Percentiles rank a stretch among this genome's conserved stretches.
These are phyloP conservation scores for Solanum hybrid DNA, from an alignment of 305 asterid species.

Conservation along the genomic window DNA sequence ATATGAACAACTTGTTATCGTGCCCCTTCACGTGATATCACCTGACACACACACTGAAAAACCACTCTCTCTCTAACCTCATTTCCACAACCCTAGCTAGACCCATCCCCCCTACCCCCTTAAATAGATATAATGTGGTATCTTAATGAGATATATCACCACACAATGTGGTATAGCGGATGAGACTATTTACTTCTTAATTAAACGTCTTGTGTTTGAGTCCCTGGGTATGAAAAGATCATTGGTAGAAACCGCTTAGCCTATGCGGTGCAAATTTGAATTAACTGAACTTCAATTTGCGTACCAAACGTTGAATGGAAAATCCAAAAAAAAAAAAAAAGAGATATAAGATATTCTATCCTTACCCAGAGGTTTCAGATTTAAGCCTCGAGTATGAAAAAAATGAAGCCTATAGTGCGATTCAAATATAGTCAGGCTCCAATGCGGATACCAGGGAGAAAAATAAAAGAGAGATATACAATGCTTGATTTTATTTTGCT, in stretches of 20 bases:
- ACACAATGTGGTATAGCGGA: background rate
- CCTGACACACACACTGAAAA: background rate
- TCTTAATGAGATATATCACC: too few relatives aligned
- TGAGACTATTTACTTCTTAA: background rate
- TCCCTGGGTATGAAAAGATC: too few relatives aligned
- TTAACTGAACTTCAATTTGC: too few relatives aligned
- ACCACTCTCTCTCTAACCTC: background rate
- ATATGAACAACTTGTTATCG: background rate
- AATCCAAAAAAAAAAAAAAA: too few relatives aligned
- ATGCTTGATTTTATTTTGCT: background rate
- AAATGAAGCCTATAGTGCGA: too few relatives aligned
- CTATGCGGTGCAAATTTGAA: too few relatives aligned
- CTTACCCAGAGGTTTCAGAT: too few relatives aligned
- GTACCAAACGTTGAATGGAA: too few relatives aligned
- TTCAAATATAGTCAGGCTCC: too few relatives aligned
- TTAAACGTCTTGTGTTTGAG: background rate
- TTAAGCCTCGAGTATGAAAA: too few relatives aligned
- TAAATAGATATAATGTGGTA: background rate
- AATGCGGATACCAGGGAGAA: background rate
- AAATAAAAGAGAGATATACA: background rate
- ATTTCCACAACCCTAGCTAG: background rate
- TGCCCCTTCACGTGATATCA: slow-evolving; percentile 1
- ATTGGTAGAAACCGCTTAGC: background rate
- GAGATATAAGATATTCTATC: background rate
- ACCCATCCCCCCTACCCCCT: background rate